phyloP scores from a whole-genome alignment of 2,329 filamentous ascomycete species.

The Diatrype stigma region DNA sequence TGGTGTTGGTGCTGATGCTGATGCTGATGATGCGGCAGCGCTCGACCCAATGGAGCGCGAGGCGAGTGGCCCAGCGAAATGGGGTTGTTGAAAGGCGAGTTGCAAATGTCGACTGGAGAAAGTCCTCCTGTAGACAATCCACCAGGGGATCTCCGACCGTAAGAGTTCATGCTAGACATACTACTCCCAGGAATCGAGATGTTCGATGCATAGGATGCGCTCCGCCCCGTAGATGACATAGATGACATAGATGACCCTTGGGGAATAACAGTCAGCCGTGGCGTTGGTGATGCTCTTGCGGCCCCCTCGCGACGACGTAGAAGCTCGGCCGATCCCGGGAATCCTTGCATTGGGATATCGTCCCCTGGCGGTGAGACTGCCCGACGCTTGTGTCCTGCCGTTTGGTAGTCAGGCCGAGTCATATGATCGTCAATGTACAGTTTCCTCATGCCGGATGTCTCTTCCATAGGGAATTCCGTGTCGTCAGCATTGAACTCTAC shows the following conservation, averaged over 20 bases:
- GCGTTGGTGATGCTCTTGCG: slow-evolving; percentile 49
- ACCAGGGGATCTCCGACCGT: slow-evolving; percentile 44
- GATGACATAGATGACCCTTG: slow-evolving; percentile 41
- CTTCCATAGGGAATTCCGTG: slow-evolving; percentile 40
- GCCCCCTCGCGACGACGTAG: slow-evolving; percentile 45
- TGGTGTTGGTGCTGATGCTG: too few relatives aligned
- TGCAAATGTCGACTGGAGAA: slow-evolving; percentile 35
- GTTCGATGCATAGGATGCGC: slow-evolving; percentile 45
- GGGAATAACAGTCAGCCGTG: slow-evolving; percentile 43
- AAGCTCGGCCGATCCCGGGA: slow-evolving; percentile 38
- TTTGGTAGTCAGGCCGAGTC: slow-evolving; percentile 32
- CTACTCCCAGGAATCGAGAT: slow-evolving; percentile 40
- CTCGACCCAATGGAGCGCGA: slow-evolving; percentile 39
- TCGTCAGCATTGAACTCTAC: slow-evolving; percentile 50
- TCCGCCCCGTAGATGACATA: slow-evolving; percentile 39
- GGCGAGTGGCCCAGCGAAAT: slow-evolving; percentile 48
- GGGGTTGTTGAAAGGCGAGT: slow-evolving; percentile 46
- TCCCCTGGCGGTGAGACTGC: slow-evolving; percentile 52
- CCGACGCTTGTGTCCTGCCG: slow-evolving; percentile 49
- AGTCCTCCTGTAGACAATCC: slow-evolving; percentile 44
- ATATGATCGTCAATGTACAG: slow-evolving; percentile 44
- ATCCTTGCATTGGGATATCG: slow-evolving; percentile 37
- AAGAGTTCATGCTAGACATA: slow-evolving; percentile 38
- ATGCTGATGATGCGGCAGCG: slow-evolving; percentile 38
- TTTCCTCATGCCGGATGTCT: slow-evolving; percentile 34